phyloP scores from a whole-genome alignment of 2,329 filamentous ascomycete genomes.

The Tolypocladium paradoxum region DNA sequence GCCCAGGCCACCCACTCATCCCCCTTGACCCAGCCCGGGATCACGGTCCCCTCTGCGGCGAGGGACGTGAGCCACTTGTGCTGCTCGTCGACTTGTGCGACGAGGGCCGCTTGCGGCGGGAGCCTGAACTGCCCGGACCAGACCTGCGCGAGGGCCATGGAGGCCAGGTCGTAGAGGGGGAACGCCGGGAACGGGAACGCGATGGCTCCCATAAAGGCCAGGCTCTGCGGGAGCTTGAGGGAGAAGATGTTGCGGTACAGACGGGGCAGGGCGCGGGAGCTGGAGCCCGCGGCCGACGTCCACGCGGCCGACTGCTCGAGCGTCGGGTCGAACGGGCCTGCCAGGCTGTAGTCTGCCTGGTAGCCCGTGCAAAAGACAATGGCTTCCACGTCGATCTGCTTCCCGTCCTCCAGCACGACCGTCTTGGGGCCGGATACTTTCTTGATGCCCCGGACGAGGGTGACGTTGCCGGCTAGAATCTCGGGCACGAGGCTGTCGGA shows the following conservation, averaged over 20 bases:
- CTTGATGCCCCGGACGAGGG: slow-evolving; percentile 13
- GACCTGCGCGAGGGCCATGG: slow-evolving; percentile 31
- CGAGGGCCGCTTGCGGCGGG: slow-evolving; percentile 25
- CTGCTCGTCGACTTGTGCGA: slow-evolving; percentile 19
- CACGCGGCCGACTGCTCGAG: slow-evolving; percentile 11
- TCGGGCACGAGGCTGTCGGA: slow-evolving; percentile 18
- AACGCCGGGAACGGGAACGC: slow-evolving; percentile 22
- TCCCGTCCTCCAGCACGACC: slow-evolving; percentile 18
- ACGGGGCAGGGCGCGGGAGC: slow-evolving; percentile 18
- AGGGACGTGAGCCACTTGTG: slow-evolving; percentile 20
- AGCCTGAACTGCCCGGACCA: slow-evolving; percentile 28
- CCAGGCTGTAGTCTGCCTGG: slow-evolving; percentile 16
- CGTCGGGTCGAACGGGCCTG: slow-evolving; percentile 17
- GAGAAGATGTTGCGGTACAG: slow-evolving; percentile 36
- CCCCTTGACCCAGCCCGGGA: slow-evolving; percentile 17
- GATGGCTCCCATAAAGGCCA: slow-evolving; percentile 30
- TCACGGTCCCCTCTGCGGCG: slow-evolving; percentile 14
- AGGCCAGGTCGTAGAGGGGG: slow-evolving; percentile 29
- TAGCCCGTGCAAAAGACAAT: slow-evolving; percentile 27
- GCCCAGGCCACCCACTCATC: slow-evolving; percentile 27
- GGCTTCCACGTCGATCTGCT: slow-evolving; percentile 14
- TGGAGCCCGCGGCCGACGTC: slow-evolving; percentile 13
- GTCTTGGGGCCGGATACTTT: slow-evolving; percentile 14
- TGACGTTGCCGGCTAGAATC: slow-evolving; percentile 24
- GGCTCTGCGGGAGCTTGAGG: slow-evolving; percentile 27